A percentile compares a stretch with the other conserved stretches of the same genome.
Evolutionary conservation across 2,329 filamentous ascomycete species (phyloP).

Genomic region (Fusarium denticulatum): DNA sequence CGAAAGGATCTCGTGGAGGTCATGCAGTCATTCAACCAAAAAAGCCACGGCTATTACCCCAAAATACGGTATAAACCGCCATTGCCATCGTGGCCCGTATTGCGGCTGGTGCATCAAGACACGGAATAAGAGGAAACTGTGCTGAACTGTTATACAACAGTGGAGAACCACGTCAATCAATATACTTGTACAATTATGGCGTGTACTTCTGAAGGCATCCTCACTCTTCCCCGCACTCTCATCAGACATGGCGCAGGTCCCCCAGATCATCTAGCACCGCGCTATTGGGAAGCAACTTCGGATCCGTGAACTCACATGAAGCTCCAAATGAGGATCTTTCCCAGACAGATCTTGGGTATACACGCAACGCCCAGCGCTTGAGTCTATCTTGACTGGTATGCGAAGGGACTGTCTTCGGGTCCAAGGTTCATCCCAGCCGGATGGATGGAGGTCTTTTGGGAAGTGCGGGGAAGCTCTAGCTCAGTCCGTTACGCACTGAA

Average conservation of each 20-base stretch:
- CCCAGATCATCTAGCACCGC: conserved; percentile 32
- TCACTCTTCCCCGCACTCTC: conserved; percentile 34
- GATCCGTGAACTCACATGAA: conserved; percentile 36
- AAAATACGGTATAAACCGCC: conserved; percentile 22
- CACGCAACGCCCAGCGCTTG: conserved; percentile 14
- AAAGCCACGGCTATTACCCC: conserved; percentile 4
- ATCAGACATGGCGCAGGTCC: conserved; percentile 17
- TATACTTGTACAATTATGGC: not conserved
- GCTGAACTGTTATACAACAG: conserved; percentile 4
- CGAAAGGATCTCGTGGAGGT: conserved; percentile 40
- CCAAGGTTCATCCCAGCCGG: conserved; percentile 41
- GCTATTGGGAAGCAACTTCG: conserved; percentile 34
- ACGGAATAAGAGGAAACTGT: not conserved
- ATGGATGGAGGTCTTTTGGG: conserved; percentile 35
- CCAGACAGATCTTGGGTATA: conserved; percentile 24
- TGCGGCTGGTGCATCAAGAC: not conserved
- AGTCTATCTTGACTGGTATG: conserved; percentile 24
- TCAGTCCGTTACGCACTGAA: conserved; percentile 8
- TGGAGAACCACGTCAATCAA: conserved; percentile 11
- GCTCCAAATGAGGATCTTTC: conserved; percentile 18
- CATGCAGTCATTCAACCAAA: conserved; percentile 2
- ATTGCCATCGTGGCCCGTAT: not conserved
- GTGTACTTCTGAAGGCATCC: conserved; percentile 18
- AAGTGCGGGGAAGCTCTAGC: conserved; percentile 42
- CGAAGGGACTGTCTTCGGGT: conserved; percentile 22